A percentile compares a stretch with the other conserved stretches of the same genome.
Conservation (phyloP, 345 rosid genomes). For the Syzygium jambos region DNA sequence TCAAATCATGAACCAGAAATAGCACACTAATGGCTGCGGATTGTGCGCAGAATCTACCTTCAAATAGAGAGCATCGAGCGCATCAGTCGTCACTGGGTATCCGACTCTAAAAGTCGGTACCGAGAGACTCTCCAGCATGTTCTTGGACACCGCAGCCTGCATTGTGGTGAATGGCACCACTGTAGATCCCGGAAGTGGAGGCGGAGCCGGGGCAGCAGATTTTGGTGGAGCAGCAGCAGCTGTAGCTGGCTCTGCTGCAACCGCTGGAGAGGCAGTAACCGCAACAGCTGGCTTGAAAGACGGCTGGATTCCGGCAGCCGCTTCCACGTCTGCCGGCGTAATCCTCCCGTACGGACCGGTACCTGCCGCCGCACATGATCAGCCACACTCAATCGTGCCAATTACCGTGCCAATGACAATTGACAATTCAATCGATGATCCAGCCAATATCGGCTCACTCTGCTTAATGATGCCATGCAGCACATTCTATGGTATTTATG, state of each 20-base stretch:
- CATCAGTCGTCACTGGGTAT: conserved; percentile 72
- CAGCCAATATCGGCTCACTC: neutral
- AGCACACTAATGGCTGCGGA: neutral
- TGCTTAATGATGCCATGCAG: neutral
- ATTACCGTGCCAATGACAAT: neutral
- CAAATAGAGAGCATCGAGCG: conserved; percentile 73
- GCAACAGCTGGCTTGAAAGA: conserved; percentile 25
- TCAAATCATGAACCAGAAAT: neutral
- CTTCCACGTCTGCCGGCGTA: conserved; percentile 69
- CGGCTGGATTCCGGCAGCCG: conserved; percentile 66
- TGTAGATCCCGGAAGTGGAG: conserved; percentile 55
- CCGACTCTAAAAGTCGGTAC: conserved; percentile 94
- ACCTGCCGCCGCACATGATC: conserved; percentile 16
- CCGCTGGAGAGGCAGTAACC: conserved; percentile 20
- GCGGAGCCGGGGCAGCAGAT: neutral
- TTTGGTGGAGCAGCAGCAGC: conserved; percentile 13
- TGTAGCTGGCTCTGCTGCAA: neutral
- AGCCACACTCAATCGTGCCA: neutral
- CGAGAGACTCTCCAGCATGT: conserved; percentile 78
- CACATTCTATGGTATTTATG: neutral
- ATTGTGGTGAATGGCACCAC: conserved; percentile 82
- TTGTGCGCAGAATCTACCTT: conserved; percentile 35
- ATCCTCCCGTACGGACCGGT: conserved; percentile 81
- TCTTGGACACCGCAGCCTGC: conserved; percentile 83
- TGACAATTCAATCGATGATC: neutral